These are phyloP conservation scores for Casuarina cunninghamiana DNA, from an alignment of 306 rosid genomes.

Conservation along the genomic window DNA sequence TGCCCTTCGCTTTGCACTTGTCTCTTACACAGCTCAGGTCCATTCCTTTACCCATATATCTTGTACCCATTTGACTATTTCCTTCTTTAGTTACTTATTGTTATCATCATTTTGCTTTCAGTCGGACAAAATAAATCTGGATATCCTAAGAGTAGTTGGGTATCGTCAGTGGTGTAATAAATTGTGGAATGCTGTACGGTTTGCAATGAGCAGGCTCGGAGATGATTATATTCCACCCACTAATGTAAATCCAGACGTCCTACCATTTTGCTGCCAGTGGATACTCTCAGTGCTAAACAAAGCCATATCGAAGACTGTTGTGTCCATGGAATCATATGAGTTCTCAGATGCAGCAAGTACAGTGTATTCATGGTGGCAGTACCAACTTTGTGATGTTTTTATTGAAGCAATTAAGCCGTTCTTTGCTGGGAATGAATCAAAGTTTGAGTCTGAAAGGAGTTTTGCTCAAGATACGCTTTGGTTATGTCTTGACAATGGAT, in stretches of 20 bases:
- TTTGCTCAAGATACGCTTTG: constrained; percentile 82
- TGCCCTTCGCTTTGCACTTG: constrained; percentile 92
- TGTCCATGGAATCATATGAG: constrained; percentile 61
- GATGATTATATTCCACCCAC: constrained; percentile 70
- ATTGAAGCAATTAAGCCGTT: constrained; percentile 92
- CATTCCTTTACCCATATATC: constrained; percentile 16
- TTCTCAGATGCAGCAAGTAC: constrained; percentile 86
- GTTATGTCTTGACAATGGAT: constrained; percentile 90
- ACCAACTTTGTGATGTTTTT: constrained; percentile 93
- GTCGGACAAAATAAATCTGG: constrained; percentile 96
- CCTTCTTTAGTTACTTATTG: constrained; percentile 1
- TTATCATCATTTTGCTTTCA: constrained; percentile 38
- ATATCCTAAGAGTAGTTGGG: constrained; percentile 92
- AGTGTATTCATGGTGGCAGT: constrained; percentile 91
- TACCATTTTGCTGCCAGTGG: constrained; percentile 96
- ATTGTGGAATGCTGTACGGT: constrained; percentile 90
- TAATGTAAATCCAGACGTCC: constrained; percentile 49
- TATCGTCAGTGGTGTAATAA: constrained; percentile 97
- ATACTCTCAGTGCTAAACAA: constrained; percentile 77
- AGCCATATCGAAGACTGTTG: constrained; percentile 57
- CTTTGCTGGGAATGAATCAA: constrained; percentile 63
- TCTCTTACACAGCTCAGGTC: constrained; percentile 96
- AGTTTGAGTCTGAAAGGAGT: constrained; percentile 55
- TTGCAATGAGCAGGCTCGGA: constrained; percentile 93
- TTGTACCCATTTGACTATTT: constrained; percentile 3